Evolutionary conservation across 2,329 filamentous ascomycete species (phyloP).

Genomic region (Sphaceloma murrayae): DNA sequence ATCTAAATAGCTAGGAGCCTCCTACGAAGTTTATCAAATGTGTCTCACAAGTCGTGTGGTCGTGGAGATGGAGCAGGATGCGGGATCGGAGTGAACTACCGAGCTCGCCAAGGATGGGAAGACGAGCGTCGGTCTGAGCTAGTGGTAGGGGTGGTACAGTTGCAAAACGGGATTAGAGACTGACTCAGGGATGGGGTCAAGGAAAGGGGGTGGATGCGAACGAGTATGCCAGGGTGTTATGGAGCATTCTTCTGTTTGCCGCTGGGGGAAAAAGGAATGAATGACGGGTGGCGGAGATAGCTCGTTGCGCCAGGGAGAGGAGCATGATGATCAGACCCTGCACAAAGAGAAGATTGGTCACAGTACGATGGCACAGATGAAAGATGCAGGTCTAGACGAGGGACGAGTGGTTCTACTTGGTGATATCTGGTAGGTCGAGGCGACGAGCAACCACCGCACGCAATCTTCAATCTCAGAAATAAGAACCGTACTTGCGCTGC

Average conservation of each 20-base stretch:
- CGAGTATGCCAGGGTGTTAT: constrained; percentile 27
- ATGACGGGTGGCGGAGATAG: constrained; percentile 27
- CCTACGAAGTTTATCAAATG: no score
- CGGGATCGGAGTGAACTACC: constrained; percentile 24
- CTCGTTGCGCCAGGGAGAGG: constrained; percentile 24
- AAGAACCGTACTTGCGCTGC: constrained; percentile 29
- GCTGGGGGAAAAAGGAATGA: constrained; percentile 18
- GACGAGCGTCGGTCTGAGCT: constrained; percentile 22
- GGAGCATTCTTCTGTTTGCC: constrained; percentile 28
- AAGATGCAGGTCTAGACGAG: constrained; percentile 25
- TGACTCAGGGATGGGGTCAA: no score
- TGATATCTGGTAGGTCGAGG: constrained; percentile 23
- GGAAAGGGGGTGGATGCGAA: no score
- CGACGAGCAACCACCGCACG: no score
- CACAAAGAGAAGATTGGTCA: constrained; percentile 25
- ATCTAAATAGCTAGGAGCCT: no score
- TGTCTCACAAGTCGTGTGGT: constrained; percentile 26
- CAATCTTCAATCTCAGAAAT: constrained; percentile 29
- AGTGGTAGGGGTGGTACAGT: constrained; percentile 28
- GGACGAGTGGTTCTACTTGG: constrained; percentile 26
- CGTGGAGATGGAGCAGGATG: constrained; percentile 22
- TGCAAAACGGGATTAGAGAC: constrained; percentile 25
- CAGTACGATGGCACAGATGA: constrained; percentile 26
- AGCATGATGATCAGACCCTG: constrained; percentile 27
- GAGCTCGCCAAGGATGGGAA: constrained; percentile 23